phyloP scores from a whole-genome alignment of 192 early-diverging fungal genomes.

The Funneliformis geosporum region DNA sequence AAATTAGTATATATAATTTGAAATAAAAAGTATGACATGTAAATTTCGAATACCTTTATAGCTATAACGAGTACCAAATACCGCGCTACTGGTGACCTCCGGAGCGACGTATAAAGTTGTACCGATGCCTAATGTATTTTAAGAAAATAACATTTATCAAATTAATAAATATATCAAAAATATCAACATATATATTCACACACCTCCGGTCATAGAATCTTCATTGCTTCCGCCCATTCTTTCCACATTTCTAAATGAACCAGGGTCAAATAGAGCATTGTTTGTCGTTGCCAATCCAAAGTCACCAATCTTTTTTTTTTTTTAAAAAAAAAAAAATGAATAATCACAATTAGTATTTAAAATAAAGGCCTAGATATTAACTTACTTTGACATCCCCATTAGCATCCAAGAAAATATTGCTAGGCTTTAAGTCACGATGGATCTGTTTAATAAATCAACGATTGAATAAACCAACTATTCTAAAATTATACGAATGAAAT shows the following conservation, averaged over 20 bases:
- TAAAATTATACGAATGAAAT: no score
- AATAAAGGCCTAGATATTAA: neutral
- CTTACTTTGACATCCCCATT: constrained; percentile 54
- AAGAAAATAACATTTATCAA: neutral
- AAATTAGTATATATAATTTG: neutral
- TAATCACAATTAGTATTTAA: neutral
- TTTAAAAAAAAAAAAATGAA: neutral
- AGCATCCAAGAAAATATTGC: constrained; percentile 77
- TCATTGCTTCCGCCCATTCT: constrained; percentile 43
- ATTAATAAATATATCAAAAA: neutral
- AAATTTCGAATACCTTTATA: constrained; percentile 51
- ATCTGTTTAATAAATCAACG: constrained; percentile 43
- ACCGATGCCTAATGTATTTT: constrained; percentile 59
- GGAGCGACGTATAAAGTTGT: constrained; percentile 89
- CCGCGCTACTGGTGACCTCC: constrained; percentile 43
- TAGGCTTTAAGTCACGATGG: constrained; percentile 89
- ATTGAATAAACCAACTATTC: neutral
- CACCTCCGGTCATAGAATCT: constrained; percentile 67
- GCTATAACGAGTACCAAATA: constrained; percentile 62
- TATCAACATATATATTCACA: neutral
- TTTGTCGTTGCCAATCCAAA: constrained; percentile 72
- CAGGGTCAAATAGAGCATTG: constrained; percentile 37
- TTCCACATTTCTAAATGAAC: constrained; percentile 38
- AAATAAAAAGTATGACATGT: neutral
- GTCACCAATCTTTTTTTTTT: constrained; percentile 56